These are phyloP conservation scores for Symbiodinium natans DNA, from an alignment of 73 alveolate species.

Conservation along the genomic window DNA sequence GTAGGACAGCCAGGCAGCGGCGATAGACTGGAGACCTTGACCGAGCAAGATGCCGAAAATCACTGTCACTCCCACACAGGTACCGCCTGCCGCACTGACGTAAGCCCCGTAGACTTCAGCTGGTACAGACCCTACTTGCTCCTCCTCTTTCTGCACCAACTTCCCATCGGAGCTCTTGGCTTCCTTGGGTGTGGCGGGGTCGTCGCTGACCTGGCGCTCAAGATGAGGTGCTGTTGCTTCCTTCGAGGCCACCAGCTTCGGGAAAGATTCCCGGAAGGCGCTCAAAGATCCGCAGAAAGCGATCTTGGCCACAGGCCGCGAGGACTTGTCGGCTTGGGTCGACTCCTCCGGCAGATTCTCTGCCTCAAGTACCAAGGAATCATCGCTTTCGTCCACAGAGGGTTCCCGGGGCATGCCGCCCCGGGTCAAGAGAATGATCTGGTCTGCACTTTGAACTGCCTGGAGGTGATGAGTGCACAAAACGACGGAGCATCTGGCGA, in stretches of 20 bases:
- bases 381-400: neutral
- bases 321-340: neutral
- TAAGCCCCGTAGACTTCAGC: constrained; percentile 50
- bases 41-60: constrained; percentile 4
- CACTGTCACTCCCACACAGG: constrained; percentile 22
- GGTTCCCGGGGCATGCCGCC: neutral
- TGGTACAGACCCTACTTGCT: constrained; percentile 61
- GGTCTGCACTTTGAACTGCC: constrained; percentile 54
- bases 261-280: constrained; percentile 24
- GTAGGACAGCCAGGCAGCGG: constrained; percentile 67
- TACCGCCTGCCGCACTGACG: constrained; percentile 76
- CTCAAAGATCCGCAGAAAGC: constrained; percentile 48
- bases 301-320: neutral
- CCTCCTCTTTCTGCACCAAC: constrained; percentile 60
- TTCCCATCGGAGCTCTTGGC: constrained; percentile 26
- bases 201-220: constrained; percentile 38
- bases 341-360: neutral
- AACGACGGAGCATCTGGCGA: constrained; percentile 33
- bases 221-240: neutral
- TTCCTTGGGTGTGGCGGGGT: neutral
- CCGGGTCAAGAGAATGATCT: constrained; percentile 28
- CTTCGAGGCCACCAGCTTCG: constrained; percentile 18
- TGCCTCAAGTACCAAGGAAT: neutral
- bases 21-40: constrained; percentile 48
- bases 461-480: constrained; percentile 21